phyloP scores from a whole-genome alignment of 306 rosid species.

The Comarum palustre region DNA sequence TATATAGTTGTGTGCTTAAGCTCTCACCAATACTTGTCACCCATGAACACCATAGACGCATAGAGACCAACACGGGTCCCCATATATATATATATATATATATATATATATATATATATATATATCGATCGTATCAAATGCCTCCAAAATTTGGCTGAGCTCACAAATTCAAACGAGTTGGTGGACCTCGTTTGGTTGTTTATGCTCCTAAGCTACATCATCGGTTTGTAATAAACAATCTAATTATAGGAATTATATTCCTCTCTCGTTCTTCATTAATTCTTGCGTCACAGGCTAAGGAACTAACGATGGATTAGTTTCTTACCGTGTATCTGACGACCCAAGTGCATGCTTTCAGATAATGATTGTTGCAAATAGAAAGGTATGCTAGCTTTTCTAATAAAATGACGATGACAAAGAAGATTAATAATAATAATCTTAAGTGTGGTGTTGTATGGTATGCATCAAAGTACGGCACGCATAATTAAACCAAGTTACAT shows the following conservation, averaged over 20 bases:
- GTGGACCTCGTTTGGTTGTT: conserved; percentile 43
- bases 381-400: no score
- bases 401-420: neutral
- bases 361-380: neutral
- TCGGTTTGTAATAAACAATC: neutral
- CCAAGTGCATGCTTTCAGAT: neutral
- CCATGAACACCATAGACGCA: conserved; percentile 1
- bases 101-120: no score
- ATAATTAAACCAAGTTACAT: no score
- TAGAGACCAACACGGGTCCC: no score
- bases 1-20: conserved; percentile 34
- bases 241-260: neutral
- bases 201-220: neutral
- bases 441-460: no score
- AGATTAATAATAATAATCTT: no score
- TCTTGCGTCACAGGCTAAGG: neutral
- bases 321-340: neutral
- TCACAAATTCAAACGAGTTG: conserved; percentile 62
- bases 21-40: conserved; percentile 18
- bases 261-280: neutral
- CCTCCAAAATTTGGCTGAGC: conserved; percentile 53
- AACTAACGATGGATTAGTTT: neutral
- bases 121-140: no score
- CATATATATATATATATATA: no score
- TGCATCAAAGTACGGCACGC: no score